Conservation (phyloP, 192 early-diverging fungal genomes). For the Rhizophagus clarus region DNA sequence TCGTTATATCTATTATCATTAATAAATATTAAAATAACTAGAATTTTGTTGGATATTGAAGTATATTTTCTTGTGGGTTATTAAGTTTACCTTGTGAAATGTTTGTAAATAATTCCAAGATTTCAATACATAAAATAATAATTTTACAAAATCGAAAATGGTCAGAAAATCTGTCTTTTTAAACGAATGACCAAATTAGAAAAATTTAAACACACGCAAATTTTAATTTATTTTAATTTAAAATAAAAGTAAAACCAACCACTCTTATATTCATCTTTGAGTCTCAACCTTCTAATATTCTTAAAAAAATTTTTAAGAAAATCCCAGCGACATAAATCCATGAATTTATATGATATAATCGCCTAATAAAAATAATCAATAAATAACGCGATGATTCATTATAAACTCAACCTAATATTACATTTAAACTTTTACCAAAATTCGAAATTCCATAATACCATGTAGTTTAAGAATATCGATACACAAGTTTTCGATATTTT, state of each 20-base stretch:
- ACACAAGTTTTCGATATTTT: background rate
- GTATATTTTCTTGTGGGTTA: background rate
- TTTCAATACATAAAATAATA: background rate
- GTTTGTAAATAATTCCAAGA: background rate
- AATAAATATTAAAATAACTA: background rate
- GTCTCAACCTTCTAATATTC: background rate
- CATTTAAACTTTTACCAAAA: background rate
- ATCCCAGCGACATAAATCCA: background rate
- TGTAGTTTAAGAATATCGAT: background rate
- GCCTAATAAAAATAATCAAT: background rate
- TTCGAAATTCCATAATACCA: background rate
- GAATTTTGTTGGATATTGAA: background rate
- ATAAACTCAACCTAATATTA: background rate
- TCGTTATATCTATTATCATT: background rate
- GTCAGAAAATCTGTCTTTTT: background rate
- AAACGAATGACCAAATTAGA: background rate
- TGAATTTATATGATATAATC: background rate
- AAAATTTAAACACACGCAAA: background rate
- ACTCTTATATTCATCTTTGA: background rate
- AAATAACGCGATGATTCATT: background rate
- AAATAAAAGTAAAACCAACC: background rate
- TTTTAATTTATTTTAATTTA: background rate
- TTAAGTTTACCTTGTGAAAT: background rate
- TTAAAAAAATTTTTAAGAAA: constrained; percentile 15
- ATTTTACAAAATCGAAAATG: constrained; percentile 7